A percentile compares a stretch with the other conserved stretches of the same genome.
Evolutionary conservation across 2,329 filamentous ascomycete species (phyloP).

Genomic region (Colletotrichum cereale): DNA sequence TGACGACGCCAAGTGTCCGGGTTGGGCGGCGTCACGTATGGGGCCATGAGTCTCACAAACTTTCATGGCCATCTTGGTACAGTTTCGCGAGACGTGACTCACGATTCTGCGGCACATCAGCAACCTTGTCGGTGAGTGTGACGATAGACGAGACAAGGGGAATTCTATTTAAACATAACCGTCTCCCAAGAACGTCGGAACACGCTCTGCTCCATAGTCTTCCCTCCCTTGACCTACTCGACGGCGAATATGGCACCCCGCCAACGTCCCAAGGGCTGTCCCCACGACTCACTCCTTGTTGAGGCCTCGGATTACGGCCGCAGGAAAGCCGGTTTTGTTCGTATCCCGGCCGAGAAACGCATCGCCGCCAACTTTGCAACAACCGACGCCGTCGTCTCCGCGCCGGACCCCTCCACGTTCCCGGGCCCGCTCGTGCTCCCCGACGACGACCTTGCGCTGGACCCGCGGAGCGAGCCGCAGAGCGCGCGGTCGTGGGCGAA

Average conservation of each 20-base stretch:
- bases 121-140: neutral
- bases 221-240: neutral
- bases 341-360: conserved; percentile 45
- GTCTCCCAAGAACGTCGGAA: no score
- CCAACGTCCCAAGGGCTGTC: conserved; percentile 13
- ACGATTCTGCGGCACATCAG: neutral
- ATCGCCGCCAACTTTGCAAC: conserved; percentile 41
- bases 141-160: neutral
- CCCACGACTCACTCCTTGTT: conserved; percentile 19
- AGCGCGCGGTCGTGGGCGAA: conserved; percentile 64
- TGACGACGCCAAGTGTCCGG: neutral
- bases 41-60: neutral
- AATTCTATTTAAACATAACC: neutral
- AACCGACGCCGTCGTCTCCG: conserved; percentile 13
- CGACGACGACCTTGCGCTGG: conserved; percentile 67
- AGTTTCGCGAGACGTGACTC: neutral
- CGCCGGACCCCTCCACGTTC: conserved; percentile 55
- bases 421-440: conserved; percentile 72
- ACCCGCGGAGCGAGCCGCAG: conserved; percentile 65
- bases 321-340: conserved; percentile 45
- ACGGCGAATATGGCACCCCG: conserved; percentile 17
- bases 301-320: conserved; percentile 22
- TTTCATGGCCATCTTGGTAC: neutral
- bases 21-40: neutral
- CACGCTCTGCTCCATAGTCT: neutral